Evolutionary conservation across 2,329 filamentous ascomycete species (phyloP).

Genomic region (Scedosporium apiospermum): DNA sequence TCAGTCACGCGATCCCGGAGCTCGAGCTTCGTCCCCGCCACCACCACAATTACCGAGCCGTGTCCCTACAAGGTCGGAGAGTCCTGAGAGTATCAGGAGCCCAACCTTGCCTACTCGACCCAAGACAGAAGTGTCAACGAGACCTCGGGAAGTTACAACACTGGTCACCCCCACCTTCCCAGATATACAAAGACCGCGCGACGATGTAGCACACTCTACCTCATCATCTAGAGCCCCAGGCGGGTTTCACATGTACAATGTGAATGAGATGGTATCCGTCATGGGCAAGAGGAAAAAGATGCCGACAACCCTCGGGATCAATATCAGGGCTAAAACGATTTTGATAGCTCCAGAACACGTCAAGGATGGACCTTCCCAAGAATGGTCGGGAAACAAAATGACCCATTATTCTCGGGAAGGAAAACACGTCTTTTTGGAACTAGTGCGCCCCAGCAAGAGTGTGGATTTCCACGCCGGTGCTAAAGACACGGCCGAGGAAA

Average conservation of each 20-base stretch:
- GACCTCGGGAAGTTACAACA: background rate
- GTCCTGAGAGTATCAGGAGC: conserved; percentile 16
- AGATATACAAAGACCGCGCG: background rate
- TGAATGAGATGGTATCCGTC: conserved; percentile 94
- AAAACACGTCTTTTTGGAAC: conserved; percentile 93
- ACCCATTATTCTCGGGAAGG: conserved; percentile 97
- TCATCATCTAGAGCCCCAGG: conserved; percentile 46
- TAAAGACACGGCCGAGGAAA: conserved; percentile 93
- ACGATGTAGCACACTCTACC: background rate
- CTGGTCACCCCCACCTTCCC: background rate
- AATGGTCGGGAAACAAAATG: conserved; percentile 92
- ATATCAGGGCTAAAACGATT: conserved; percentile 77
- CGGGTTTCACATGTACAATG: conserved; percentile 90
- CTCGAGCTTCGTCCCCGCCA: conserved; percentile 1
- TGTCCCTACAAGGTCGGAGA: background rate
- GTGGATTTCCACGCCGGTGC: conserved; percentile 94
- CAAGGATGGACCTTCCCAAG: conserved; percentile 73
- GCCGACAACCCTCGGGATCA: conserved; percentile 94
- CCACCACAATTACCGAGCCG: conserved; percentile 7
- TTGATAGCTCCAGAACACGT: conserved; percentile 82
- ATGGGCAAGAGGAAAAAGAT: conserved; percentile 98
- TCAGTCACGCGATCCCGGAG: background rate
- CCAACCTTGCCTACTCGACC: conserved; percentile 27
- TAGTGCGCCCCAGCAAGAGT: conserved; percentile 86
- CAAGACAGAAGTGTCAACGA: background rate